These are phyloP conservation scores for Medicago ruthenica DNA, from an alignment of 306 rosid species.

Conservation along the genomic window DNA sequence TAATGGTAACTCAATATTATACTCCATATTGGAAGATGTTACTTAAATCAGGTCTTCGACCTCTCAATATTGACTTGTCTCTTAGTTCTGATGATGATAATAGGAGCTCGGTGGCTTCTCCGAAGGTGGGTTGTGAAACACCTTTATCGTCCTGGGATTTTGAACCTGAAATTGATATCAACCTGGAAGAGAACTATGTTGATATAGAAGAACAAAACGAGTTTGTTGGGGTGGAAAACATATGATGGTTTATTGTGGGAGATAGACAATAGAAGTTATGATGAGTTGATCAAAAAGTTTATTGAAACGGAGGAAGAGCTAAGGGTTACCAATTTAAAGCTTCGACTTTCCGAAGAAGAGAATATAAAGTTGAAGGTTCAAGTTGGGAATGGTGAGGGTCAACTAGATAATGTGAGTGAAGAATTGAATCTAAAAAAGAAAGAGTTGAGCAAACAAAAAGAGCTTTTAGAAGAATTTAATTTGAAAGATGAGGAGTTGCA, in stretches of 20 bases:
- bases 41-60: conserved; percentile 41
- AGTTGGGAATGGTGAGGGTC: conserved; percentile 46
- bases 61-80: conserved; percentile 53
- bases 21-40: conserved; percentile 69
- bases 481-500: conserved; percentile 57
- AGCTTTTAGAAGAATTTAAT: conserved; percentile 32
- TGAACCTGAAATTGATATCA: conserved; percentile 53
- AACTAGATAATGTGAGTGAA: conserved; percentile 41
- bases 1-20: conserved; percentile 54
- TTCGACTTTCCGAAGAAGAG: conserved; percentile 55
- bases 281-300: conserved; percentile 48
- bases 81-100: conserved; percentile 60
- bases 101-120: conserved; percentile 58
- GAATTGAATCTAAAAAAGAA: conserved; percentile 39
- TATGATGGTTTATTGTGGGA: conserved; percentile 32
- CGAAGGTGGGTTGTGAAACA: conserved; percentile 54
- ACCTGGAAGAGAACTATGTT: conserved; percentile 48
- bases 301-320: conserved; percentile 51
- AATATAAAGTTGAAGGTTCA: conserved; percentile 43
- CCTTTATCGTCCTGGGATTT: conserved; percentile 62
- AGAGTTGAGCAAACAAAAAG: neutral
- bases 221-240: conserved; percentile 38
- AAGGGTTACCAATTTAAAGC: conserved; percentile 49
- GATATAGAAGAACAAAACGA: conserved; percentile 47
- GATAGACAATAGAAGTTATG: conserved; percentile 43